A percentile compares a stretch with the other conserved stretches of the same genome.
These are phyloP conservation scores for Annulohypoxylon maeteangense DNA, from an alignment of 495 filamentous ascomycete species.

Conservation along the genomic window DNA sequence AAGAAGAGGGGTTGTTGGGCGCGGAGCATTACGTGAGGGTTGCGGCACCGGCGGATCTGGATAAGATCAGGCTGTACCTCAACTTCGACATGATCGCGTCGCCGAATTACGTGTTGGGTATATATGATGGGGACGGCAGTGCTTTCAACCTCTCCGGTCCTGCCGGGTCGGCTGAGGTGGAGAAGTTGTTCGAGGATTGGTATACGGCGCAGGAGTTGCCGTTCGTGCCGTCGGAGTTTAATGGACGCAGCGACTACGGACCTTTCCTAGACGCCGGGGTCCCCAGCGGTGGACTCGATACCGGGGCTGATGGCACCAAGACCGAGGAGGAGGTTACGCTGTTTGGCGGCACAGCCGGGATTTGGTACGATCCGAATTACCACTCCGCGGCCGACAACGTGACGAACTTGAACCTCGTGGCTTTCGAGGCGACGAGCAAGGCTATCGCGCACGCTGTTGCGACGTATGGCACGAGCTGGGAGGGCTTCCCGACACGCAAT, in stretches of 20 bases:
- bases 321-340: slow-evolving; percentile 65
- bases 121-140: slow-evolving; percentile 77
- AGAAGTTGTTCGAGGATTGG: slow-evolving; percentile 71
- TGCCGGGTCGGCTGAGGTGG: slow-evolving; percentile 69
- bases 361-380: slow-evolving; percentile 71
- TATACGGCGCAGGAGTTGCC: slow-evolving; percentile 57
- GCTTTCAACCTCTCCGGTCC: slow-evolving; percentile 71
- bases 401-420: slow-evolving; percentile 67
- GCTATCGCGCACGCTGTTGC: slow-evolving; percentile 72
- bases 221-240: slow-evolving; percentile 65
- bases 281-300: slow-evolving; percentile 73
- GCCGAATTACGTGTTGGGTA: slow-evolving; percentile 73
- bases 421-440: slow-evolving; percentile 69
- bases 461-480: slow-evolving; percentile 65
- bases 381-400: slow-evolving; percentile 68
- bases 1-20: slow-evolving; percentile 74
- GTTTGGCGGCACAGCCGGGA: slow-evolving; percentile 70
- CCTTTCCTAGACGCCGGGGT: slow-evolving; percentile 73
- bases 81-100: slow-evolving; percentile 85
- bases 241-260: slow-evolving; percentile 74
- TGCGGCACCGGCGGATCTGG: slow-evolving; percentile 53
- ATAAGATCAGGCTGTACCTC: slow-evolving; percentile 72
- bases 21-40: slow-evolving; percentile 66
- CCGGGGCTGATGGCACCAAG: slow-evolving; percentile 74
- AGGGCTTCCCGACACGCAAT: slow-evolving; percentile 46